phyloP scores from a whole-genome alignment of 2,329 filamentous ascomycete genomes.

The Cytospora piceae region DNA sequence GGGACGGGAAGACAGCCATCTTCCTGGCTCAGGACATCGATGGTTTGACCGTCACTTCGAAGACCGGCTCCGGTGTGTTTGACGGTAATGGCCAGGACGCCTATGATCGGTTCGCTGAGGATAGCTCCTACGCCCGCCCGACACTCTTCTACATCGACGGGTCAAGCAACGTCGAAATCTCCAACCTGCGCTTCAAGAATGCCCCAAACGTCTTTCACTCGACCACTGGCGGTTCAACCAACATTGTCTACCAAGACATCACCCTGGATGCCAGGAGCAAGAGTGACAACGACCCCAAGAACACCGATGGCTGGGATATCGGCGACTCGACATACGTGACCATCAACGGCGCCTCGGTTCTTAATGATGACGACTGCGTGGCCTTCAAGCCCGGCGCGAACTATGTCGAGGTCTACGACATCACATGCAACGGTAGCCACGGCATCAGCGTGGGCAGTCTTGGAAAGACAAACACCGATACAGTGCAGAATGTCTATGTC shows the following conservation, averaged over 20 bases:
- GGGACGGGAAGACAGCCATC: conserved; percentile 46
- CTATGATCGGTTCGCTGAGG: conserved; percentile 44
- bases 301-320: conserved; percentile 49
- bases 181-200: conserved; percentile 45
- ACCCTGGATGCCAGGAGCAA: conserved; percentile 45
- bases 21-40: conserved; percentile 44
- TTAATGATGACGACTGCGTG: conserved; percentile 50
- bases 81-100: conserved; percentile 52
- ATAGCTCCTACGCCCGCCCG: conserved; percentile 45
- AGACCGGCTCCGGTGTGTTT: conserved; percentile 46
- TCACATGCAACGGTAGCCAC: conserved; percentile 51
- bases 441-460: conserved; percentile 53
- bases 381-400: conserved; percentile 48
- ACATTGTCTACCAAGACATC: conserved; percentile 43
- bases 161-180: conserved; percentile 42
- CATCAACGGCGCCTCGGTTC: conserved; percentile 42
- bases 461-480: conserved; percentile 43
- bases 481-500: conserved; percentile 48
- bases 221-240: conserved; percentile 41
- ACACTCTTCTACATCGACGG: conserved; percentile 47
- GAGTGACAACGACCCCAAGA: conserved; percentile 44
- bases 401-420: conserved; percentile 44
- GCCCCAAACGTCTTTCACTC: conserved; percentile 51
- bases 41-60: conserved; percentile 44
- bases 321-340: conserved; percentile 44